Conservation (phyloP, 257 asterid species). For the Mentha longifolia region DNA sequence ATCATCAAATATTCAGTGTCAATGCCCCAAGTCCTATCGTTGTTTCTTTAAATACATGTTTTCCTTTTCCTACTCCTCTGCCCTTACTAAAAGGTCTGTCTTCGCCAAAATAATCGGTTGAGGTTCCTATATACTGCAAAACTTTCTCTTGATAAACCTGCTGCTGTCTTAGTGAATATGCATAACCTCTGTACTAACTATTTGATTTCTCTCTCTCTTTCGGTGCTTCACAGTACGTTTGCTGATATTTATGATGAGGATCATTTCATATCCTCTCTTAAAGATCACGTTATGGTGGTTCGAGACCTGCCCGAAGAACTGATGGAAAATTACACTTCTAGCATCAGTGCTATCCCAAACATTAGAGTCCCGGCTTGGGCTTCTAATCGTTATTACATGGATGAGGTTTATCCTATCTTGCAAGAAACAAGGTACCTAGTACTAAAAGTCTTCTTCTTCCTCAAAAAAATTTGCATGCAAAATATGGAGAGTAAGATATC, state of each 20-base stretch:
- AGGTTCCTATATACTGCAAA: neutral
- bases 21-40: neutral
- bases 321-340: conserved; percentile 64
- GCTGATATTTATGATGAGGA: conserved; percentile 84
- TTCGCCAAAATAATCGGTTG: neutral
- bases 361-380: conserved; percentile 81
- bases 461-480: neutral
- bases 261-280: conserved; percentile 67
- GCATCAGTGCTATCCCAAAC: conserved; percentile 69
- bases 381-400: conserved; percentile 66
- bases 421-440: conserved; percentile 59
- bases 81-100: neutral
- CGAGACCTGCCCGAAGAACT: conserved; percentile 66
- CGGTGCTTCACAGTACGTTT: conserved; percentile 59
- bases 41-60: neutral
- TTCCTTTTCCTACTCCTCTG: neutral
- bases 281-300: conserved; percentile 63
- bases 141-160: neutral
- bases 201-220: conserved; percentile 15
- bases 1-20: neutral
- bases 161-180: neutral
- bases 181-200: neutral
- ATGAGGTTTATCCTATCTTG: conserved; percentile 72
- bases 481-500: neutral
- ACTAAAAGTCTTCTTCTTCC: neutral